Base-by-base conservation (phyloP, 2,329 filamentous ascomycete species). In the Rosellinia necatrix region DNA sequence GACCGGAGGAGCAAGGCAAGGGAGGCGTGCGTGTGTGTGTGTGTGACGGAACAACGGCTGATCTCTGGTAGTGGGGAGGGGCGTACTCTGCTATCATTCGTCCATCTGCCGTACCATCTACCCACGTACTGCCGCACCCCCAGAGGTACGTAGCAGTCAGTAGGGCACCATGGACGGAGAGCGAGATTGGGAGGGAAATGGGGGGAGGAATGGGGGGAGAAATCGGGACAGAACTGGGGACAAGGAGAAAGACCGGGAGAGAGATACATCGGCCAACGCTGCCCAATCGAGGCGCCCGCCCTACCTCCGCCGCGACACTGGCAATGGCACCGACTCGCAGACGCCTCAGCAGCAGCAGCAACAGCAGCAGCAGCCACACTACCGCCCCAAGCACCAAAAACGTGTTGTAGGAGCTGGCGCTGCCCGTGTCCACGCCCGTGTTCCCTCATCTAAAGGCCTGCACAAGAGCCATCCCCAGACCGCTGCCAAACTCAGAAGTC, bases 231-330 rank as follows among this genome's bases (percentile, higher is more conserved):
- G 12, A 30, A 34, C 22, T 25, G 21, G 38, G 43, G 44, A 49
- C 6, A 40, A 9, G 29, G 51, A 51, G 37, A 63, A 56, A 59
- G 57, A 60, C 56, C 65, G 59, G 60, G 78, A 82, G 62, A 68
- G 67, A 61, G 76, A 79, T 71, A 78, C 76, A 72, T 72, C 75
- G 72, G 74, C 76, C 64, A 70, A 74, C 63, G 71, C 72, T 69
- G 72, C 74, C 80, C 80, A 83, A 82, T 82, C 79, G 82, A 82
- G 81, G 74, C 77, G 77, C 22, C 75, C 78, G 67, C 62, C 72
- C 51, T 70, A 68, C 56, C 64, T 64, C 60, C 72, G 70, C 55
- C 70, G 67, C 58, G 64, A 74, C 59, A 63, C 53, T 22, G 40
- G 43, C 34, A 52, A 53, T 25, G 47, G 42, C 64, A 73, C 68